Evolutionary conservation across 495 filamentous ascomycete genomes (phyloP), one percentile per base, ranked within the genome.

Genomic region (Neurospora sp.): DNA sequence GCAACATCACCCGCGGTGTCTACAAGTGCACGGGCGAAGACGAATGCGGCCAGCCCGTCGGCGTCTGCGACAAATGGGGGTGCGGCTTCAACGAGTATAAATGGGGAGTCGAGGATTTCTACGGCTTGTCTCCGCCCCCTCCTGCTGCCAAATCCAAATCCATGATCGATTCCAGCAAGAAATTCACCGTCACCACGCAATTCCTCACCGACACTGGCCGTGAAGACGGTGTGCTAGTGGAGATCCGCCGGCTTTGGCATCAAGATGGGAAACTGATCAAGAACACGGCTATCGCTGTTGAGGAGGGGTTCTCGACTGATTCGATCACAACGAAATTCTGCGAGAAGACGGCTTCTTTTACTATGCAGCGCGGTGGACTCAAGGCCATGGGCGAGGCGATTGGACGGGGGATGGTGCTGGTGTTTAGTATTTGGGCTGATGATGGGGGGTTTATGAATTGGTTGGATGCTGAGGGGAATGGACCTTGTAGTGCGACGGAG

Each of bases 131-230:
- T 31, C 27, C 27, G 27, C 27, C 27, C 10, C 4, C 20, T 41
- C 12, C 39, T 40, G 3, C 39, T 40, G 12, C 40, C 40, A 41
- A 41, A 41, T 12, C 10, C 39, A 75, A 31, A 31, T 31, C 27
- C 27, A 31, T n/a, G n/a, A n/a, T 92, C 72, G 87, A 92, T 81
- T 89, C 90, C 70, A 84, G 79, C 42, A 84, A 86, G 72, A 84
- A 85, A 7, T 84, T 93, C 75, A 93, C 90, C 16, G 90, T 92
- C 12, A 87, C 91, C 44, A 93, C 91, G 5, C 90, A 92, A 77
- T 93, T 93, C 83, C 77, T 89, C 73, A 91, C 88, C 31, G 75
- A 83, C 72, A 84, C 86, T 73, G 83, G 84, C 8, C 66, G 27
- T 0, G 71, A 72, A 18, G 39, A 70, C 20, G 90, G 90, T 16